Evolutionary conservation across 1,284 basidiomycete genomes (phyloP), one percentile per base, ranked within the genome.

Genomic region (Mycosarcoma mackinlayi): DNA sequence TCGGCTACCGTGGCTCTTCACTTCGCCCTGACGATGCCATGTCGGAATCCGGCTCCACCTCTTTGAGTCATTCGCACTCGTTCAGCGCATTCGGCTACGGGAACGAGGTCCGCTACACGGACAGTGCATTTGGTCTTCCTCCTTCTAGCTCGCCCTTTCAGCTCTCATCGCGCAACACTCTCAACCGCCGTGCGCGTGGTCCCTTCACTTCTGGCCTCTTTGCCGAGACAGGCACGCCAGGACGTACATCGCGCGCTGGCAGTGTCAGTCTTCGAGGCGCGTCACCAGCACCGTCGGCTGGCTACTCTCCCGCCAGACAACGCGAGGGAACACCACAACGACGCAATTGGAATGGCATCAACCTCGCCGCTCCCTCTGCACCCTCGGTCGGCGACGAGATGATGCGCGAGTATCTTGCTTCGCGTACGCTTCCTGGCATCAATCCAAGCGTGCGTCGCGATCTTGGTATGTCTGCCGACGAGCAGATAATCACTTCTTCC

Each of bases 331-430:
- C 73, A 13, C 59, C 73, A 2, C 56, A 59, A 28, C 60, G 72
- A 24, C 68, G 65, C 49, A 61, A 75, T 34, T 80, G 78, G 78
- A 65, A 62, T 40, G 64, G 60, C n/a, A 59, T 80, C 60, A 66
- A 76, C 37, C 61, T 80, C 4, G 73, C 68, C 7, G 60, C 77
- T 18, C 64, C 61, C 6, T 66, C 58, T 24, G 47, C 50, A 7
- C 64, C 67, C 1, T 66, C 64, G 0, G 50, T 73, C 3, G 75
- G 75, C 41, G 75, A 77, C 50, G 69, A 75, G 39, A 64, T 77
- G 57, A 75, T 75, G 73, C 56, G 67, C 37, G 73, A 73, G 19
- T 73, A 71, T 25, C 46, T 70, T 6, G 34, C 66, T 1, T 61
- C 63, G 7, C 57, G 74, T 21, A 67, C 59, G 11, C 63, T 72